Base-by-base conservation (phyloP, 768 basidiomycete genomes). In the Solioccasus polychromus region DNA sequence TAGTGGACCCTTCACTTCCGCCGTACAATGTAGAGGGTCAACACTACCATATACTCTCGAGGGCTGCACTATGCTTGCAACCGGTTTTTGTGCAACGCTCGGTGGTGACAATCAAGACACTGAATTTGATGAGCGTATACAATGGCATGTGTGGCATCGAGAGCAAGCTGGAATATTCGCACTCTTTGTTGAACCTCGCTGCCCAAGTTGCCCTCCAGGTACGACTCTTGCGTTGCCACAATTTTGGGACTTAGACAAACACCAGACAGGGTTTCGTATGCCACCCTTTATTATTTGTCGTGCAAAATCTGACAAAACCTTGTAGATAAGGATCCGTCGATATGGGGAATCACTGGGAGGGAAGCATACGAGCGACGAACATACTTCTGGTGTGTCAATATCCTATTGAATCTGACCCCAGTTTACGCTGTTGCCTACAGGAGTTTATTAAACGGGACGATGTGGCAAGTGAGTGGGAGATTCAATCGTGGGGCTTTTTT, bases 121-220 rank as follows among this genome's bases (percentile, higher is more conserved):
- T 78, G 24, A 73, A 77, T 60, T 64, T 78, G 24, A 77, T 77
- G 73, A 77, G 75, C 47, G 67, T 77, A 28, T 78, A 76, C 61
- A 74, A 76, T 48, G 75, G 75, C 35, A 69, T 78, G 68, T 75
- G 75, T 52, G 75, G 75, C 23, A 70, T 75, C 51, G 75, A 78
- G 51, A 66, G 64, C 39, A 78, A 77, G 53, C 52, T 77, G 14
- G 76, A 76, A 47, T 63, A 70, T 25, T 75, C 71, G 0, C 77
- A 71, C 51, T 60, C 68, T 23, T 58, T 78, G 28, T 67, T 79
- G 24, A 72, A 73, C 48, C 61, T 79, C 42, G 74, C 77, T 26
- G 63, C 67, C 46, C 75, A 78, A 51, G 65, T 76, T 26, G 75
- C 77, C 14, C 59, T 73, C 6, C 69, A 70, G 62, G 76, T 79